A percentile compares a stretch with the other conserved stretches of the same genome.
phyloP scores from a whole-genome alignment of 208 protist species.

The Strigomonas culicis region DNA sequence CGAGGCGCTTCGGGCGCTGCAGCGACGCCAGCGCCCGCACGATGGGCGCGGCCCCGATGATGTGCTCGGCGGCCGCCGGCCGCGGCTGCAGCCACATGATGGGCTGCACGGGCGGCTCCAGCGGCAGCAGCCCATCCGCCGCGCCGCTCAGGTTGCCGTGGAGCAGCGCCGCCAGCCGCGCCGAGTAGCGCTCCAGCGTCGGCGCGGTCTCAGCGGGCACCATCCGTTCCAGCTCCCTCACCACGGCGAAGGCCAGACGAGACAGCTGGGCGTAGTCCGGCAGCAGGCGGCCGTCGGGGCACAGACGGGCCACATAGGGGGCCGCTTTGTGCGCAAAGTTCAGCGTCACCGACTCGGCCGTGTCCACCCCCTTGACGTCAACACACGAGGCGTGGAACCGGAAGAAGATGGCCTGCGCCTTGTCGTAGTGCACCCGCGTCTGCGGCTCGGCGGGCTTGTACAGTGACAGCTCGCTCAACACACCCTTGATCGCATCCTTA shows the following conservation, averaged over 20 bases:
- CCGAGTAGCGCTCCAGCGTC: neutral
- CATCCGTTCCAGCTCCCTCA: neutral
- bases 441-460: neutral
- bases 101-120: conserved; percentile 16
- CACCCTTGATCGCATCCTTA: neutral
- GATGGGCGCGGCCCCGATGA: conserved; percentile 45
- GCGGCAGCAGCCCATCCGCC: conserved; percentile 5
- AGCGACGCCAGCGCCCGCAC: conserved; percentile 84
- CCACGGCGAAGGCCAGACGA: neutral
- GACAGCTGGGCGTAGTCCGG: neutral
- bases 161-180: neutral
- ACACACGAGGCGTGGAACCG: neutral
- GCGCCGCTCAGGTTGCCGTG: neutral
- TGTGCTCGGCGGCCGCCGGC: neutral
- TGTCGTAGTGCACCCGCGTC: neutral
- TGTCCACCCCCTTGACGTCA: neutral
- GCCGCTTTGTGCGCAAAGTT: neutral
- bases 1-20: conserved; percentile 83
- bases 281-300: neutral
- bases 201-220: neutral
- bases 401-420: neutral
- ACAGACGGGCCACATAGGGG: neutral
- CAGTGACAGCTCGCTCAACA: neutral
- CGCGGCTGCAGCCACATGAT: neutral
- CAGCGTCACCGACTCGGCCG: neutral